Percentiles rank a stretch among this genome's conserved stretches.
Conservation (phyloP, 257 asterid species). For the Fraxinus anomala region DNA sequence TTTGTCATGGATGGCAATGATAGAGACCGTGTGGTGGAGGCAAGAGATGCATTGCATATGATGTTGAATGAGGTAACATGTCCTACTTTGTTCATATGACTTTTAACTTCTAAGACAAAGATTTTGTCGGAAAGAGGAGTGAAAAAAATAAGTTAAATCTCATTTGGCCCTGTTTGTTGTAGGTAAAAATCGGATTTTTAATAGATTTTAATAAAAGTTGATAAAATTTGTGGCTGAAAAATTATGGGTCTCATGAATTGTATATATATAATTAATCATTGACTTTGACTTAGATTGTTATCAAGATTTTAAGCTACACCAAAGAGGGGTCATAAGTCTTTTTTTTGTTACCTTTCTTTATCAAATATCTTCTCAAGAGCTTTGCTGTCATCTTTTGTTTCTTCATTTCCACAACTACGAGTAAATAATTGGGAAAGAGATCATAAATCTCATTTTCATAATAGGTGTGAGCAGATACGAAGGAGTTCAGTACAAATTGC, state of each 20-base stretch:
- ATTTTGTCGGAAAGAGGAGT: background rate
- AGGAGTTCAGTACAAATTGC: background rate
- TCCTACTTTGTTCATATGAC: background rate
- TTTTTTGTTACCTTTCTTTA: background rate
- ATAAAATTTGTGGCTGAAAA: too few relatives aligned
- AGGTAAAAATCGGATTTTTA: too few relatives aligned
- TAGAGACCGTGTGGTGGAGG: conserved; percentile 84
- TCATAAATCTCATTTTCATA: background rate
- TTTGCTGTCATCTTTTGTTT: background rate
- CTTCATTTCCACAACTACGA: background rate
- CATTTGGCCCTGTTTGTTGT: background rate
- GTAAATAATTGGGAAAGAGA: background rate
- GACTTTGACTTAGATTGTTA: too few relatives aligned
- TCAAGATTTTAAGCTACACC: too few relatives aligned
- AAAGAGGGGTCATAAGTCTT: too few relatives aligned
- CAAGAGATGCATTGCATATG: conserved; percentile 88
- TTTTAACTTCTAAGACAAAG: background rate
- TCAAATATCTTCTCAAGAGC: background rate
- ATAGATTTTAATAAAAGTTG: too few relatives aligned
- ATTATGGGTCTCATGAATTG: too few relatives aligned
- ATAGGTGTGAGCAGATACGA: background rate
- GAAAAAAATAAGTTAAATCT: background rate
- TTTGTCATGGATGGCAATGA: conserved; percentile 92
- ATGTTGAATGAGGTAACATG: conserved; percentile 77
- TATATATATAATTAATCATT: too few relatives aligned